Evolutionary conservation across 352 stramenopile species (phyloP), one percentile per base, ranked within the genome.

Genomic region (Pythium diclinum): DNA sequence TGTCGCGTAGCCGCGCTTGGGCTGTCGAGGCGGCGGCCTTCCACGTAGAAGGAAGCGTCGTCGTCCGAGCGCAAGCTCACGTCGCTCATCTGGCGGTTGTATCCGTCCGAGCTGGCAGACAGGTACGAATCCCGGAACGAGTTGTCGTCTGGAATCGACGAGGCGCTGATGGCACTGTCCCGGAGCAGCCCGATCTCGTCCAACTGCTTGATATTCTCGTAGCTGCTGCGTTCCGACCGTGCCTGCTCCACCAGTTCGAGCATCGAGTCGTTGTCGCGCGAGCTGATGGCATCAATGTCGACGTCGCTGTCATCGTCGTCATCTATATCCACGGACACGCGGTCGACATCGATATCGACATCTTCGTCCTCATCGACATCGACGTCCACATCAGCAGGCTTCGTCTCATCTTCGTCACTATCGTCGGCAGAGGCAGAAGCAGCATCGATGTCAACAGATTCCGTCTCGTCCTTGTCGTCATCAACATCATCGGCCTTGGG

Each of bases 61-160:
- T 89, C 81, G 30, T 89, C 76, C 2, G 83, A 92, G 3, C 76
- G 77, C 53, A 74, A 67, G 51, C 83, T 92, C 34, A 86, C 40
- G 2, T 68, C 52, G 36, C 66, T 73, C 56, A 68, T 59, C 13
- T 59, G 30, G 32, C 66, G 66, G 16, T 61, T 56, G 28, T 59
- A 68, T 2, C 60, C 54, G 13, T 25, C 30, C 11, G 65, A 61
- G 48, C 25, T 49, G 25, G 82, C 76, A 14, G 82, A 91, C 62
- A 83, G 68, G 38, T 81, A 82, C 34, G 79, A 78, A 62, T 77
- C 63, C 53, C 69, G 61, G n/a, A 67, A 64, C 25, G 59, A 69
- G 2, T 32, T 44, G 14, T 46, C 21, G 47, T 30, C 23, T 14
- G 8, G 42, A 28, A 30, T n/a, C 3, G 58, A 49, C 28, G 58